Evolutionary conservation across 306 rosid species (phyloP).

Genomic region (Trifolium fragiferum): DNA sequence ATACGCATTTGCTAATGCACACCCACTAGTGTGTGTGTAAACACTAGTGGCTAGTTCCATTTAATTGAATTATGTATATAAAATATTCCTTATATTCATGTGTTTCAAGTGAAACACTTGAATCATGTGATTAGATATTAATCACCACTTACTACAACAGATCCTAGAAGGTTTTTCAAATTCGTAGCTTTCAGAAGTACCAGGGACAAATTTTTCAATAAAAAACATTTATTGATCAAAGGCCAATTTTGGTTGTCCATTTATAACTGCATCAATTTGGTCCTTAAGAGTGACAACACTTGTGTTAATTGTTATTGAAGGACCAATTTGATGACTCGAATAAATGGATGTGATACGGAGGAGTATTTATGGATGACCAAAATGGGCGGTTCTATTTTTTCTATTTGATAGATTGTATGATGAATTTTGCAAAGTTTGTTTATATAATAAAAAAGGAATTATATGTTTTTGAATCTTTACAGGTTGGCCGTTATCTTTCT

Average conservation of each 20-base stretch:
- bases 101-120: neutral
- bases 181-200: neutral
- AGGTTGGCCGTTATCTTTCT: conserved; percentile 96
- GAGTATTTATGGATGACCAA: conserved; percentile 13
- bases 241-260: conserved; percentile 9
- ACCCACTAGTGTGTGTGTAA: too few relatives aligned
- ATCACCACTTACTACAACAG: neutral
- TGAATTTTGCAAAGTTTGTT: conserved; percentile 21
- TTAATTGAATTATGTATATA: conserved; percentile 12
- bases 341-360: neutral
- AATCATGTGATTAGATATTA: neutral
- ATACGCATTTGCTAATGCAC: too few relatives aligned
- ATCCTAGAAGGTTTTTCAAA: neutral
- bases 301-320: conserved; percentile 23
- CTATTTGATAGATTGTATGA: conserved; percentile 11
- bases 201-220: neutral
- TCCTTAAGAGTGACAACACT: conserved; percentile 13
- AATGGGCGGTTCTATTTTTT: conserved; percentile 4
- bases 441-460: conserved; percentile 14
- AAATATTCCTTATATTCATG: neutral
- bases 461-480: conserved; percentile 55
- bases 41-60: conserved; percentile 5
- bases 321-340: neutral
- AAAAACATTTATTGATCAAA: neutral
- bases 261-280: neutral